phyloP scores from a whole-genome alignment of 2,329 filamentous ascomycete species.

The Penicillium sp. region DNA sequence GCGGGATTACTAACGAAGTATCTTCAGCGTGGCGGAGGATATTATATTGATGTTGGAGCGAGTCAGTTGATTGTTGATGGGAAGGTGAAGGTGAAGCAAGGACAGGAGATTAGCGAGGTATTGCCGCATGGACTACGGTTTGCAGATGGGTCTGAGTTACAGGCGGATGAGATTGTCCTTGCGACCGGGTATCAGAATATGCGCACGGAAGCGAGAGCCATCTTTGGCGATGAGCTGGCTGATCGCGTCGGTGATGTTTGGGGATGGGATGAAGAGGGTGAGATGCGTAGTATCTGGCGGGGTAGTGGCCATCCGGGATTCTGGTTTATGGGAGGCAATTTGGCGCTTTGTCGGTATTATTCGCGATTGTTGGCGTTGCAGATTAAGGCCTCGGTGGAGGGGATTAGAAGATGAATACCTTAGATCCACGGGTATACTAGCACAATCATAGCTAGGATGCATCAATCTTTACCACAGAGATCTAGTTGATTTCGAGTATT shows the following conservation, averaged over 20 bases:
- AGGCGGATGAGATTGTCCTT: constrained; percentile 68
- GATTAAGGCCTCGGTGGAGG: constrained; percentile 51
- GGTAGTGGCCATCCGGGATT: constrained; percentile 66
- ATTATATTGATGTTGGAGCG: constrained; percentile 72
- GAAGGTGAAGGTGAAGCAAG: constrained; percentile 68
- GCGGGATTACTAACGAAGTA: constrained; percentile 66
- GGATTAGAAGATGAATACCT: constrained; percentile 19
- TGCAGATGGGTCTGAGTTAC: constrained; percentile 61
- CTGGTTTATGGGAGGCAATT: constrained; percentile 70
- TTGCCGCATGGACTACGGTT: constrained; percentile 55
- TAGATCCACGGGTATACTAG: too few relatives aligned
- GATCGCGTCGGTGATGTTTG: constrained; percentile 64
- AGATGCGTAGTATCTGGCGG: constrained; percentile 65
- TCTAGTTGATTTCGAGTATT: too few relatives aligned
- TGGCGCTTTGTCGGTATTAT: constrained; percentile 66
- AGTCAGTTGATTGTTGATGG: constrained; percentile 66
- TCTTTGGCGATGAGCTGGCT: constrained; percentile 67
- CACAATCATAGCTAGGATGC: too few relatives aligned
- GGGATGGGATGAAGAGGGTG: constrained; percentile 61
- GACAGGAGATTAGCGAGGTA: constrained; percentile 61
- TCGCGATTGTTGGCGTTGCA: constrained; percentile 58
- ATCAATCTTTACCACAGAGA: too few relatives aligned
- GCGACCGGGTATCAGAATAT: constrained; percentile 69
- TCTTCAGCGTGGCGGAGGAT: constrained; percentile 68
- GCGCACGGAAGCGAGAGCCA: constrained; percentile 62